Conservation (phyloP, 2,329 filamentous ascomycete species). For the Magnaporthales sp. region DNA sequence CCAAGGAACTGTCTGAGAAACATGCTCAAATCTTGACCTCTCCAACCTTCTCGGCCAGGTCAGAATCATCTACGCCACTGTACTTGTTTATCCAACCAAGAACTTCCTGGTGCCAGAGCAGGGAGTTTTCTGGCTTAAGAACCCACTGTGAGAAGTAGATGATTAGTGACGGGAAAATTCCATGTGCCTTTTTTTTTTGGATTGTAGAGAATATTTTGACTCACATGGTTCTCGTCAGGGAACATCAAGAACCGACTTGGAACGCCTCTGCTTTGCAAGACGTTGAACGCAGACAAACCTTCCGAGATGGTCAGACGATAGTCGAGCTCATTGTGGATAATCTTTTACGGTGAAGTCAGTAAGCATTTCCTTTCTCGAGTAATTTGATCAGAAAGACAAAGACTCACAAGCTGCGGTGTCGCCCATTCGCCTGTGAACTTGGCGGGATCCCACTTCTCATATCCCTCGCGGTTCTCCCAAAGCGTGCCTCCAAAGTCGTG, state of each 20-base stretch:
- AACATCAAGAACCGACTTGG: constrained; percentile 75
- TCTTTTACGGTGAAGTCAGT: constrained; percentile 8
- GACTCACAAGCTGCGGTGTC: constrained; percentile 72
- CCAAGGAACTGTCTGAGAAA: not conserved
- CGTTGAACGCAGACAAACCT: constrained; percentile 77
- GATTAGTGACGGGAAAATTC: not conserved
- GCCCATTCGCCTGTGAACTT: constrained; percentile 60
- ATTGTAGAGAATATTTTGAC: constrained; percentile 11
- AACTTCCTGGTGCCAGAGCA: constrained; percentile 85
- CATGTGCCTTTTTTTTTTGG: not conserved
- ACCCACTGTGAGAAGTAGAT: constrained; percentile 51
- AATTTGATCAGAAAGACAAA: not conserved
- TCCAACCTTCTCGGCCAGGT: not conserved
- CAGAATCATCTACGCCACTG: constrained; percentile 29
- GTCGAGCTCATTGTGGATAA: constrained; percentile 83
- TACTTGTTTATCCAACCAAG: constrained; percentile 67
- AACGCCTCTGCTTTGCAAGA: constrained; percentile 66
- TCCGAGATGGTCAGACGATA: constrained; percentile 82
- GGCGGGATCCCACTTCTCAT: constrained; percentile 63
- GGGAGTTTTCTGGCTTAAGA: constrained; percentile 79
- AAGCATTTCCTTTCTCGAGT: not conserved
- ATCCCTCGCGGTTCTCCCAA: constrained; percentile 53
- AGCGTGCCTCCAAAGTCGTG: constrained; percentile 57
- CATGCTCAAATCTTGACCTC: constrained; percentile 1
- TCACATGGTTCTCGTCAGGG: constrained; percentile 60